Evolutionary conservation across 192 early-diverging fungal genomes (phyloP), one percentile per base, ranked within the genome.

Genomic region (Chytriomyces hyalinus): DNA sequence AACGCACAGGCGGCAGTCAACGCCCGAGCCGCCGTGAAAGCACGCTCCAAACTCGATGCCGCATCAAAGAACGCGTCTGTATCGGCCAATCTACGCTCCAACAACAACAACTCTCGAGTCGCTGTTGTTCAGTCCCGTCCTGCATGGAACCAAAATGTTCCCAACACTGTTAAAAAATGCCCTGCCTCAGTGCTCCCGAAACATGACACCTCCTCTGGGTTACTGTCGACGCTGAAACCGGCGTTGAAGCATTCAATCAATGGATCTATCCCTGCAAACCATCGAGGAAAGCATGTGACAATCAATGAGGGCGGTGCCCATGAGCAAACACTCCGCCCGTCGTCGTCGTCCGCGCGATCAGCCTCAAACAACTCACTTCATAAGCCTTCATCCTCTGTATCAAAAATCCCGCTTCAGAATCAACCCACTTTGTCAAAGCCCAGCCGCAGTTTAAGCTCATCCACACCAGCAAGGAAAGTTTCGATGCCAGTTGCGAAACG

Each of bases 141-240:
- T 11, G 66, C 66, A 10, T 67, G 66, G 66, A 67, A 67, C 45
- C 66, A 67, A 46, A 20, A 67, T 44, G 13, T 7, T 43, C 20
- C 11, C 20, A 26, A 15, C 66, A 6, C 11, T 67, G 20, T 11
- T 17, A 43, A 44, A 43, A 13, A 9, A 28, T 47, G 24, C 26
- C 13, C 8, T 44, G 8, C 43, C 44, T 46, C 15, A 28, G 20
- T 65, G 5, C 63, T 26, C 28, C 11, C 26, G 11, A 26, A 17
- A 65, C 15, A 65, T 5, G 11, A 11, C 11, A 46, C 46, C 47
- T 44, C 46, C 47, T 44, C 66, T 8, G 24, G 17, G 13, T 3
- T 36, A 15, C 44, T 46, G 15, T 44, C 66, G 4, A 22, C 20
- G 15, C 20, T 57, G 0, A 57, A 57, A 20, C 53, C 53, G 8